Conservation (phyloP, 495 filamentous ascomycete genomes). For the Trichoderma asperelloides region DNA sequence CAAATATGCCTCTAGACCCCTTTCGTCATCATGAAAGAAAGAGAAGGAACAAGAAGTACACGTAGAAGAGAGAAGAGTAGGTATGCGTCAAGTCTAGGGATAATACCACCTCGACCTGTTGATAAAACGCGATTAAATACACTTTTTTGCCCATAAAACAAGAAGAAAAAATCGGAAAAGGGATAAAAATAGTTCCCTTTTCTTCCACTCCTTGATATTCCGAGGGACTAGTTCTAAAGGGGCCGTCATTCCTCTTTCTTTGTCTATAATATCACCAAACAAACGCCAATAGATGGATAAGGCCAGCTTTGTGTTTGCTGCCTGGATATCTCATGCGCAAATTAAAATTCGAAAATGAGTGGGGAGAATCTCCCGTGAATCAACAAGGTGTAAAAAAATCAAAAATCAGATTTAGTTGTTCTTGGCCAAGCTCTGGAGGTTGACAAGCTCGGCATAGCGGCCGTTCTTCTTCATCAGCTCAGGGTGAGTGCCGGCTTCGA, state of each 20-base stretch:
- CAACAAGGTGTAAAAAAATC: not conserved
- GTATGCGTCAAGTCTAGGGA: not conserved
- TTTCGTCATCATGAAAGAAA: not conserved
- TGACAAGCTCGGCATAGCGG: conserved; percentile 48
- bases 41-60: not conserved
- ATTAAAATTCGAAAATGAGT: not conserved
- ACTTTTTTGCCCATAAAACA: not conserved
- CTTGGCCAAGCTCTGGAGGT: conserved; percentile 18
- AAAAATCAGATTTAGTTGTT: not conserved
- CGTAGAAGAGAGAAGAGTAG: not conserved
- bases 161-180: not conserved
- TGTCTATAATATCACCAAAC: not conserved
- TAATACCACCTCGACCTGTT: not conserved
- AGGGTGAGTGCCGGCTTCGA: conserved; percentile 45
- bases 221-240: not conserved
- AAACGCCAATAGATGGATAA: conserved; percentile 4
- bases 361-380: not conserved
- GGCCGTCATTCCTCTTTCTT: not conserved
- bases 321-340: conserved; percentile 3
- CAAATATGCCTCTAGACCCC: not conserved
- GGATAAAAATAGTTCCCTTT: not conserved
- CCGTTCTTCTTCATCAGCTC: conserved; percentile 39
- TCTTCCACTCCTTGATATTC: not conserved
- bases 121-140: not conserved
- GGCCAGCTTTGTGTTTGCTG: not conserved